These are phyloP conservation scores for Clavariopsis aquatica DNA, from an alignment of 495 filamentous ascomycete genomes.

Conservation along the genomic window DNA sequence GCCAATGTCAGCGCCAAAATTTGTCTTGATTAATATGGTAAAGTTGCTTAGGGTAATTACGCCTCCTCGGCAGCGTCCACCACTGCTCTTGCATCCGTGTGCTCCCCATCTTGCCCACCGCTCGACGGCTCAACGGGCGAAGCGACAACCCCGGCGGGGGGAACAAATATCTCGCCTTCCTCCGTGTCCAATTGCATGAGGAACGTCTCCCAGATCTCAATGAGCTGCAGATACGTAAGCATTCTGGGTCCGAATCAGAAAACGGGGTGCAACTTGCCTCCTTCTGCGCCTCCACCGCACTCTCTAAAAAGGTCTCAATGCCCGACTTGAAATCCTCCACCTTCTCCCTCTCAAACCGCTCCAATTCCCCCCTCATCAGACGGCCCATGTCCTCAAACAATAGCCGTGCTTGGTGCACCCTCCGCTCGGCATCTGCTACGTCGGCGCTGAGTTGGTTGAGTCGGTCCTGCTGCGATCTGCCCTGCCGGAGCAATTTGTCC, in stretches of 20 bases:
- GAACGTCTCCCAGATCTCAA: constrained; percentile 98
- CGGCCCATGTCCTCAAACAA: constrained; percentile 98
- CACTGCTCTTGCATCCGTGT: constrained; percentile 3
- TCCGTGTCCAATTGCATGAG: constrained; percentile 92
- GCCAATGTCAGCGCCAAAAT: not conserved
- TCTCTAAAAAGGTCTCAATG: constrained; percentile 95
- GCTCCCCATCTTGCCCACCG: constrained; percentile 13
- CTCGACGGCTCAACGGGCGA: constrained; percentile 13
- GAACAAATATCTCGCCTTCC: constrained; percentile 57
- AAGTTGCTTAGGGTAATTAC: constrained; percentile 3
- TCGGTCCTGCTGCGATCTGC: constrained; percentile 91
- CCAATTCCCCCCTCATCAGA: constrained; percentile 85
- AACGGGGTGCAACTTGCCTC: constrained; percentile 64
- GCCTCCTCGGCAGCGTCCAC: constrained; percentile 22
- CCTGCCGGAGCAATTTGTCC: constrained; percentile 90
- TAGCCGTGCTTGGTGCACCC: constrained; percentile 85
- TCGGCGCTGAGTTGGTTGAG: constrained; percentile 88
- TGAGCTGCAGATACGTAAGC: constrained; percentile 63
- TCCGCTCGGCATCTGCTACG: constrained; percentile 87
- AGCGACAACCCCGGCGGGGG: constrained; percentile 38
- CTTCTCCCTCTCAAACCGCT: constrained; percentile 94
- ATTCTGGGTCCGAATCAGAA: too few species aligned
- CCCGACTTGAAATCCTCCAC: constrained; percentile 99
- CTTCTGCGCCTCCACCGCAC: constrained; percentile 96
- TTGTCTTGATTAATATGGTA: not conserved